Evolutionary conservation across 106 monocot genomes (phyloP).

Genomic region (Dactylorhiza incarnata): DNA sequence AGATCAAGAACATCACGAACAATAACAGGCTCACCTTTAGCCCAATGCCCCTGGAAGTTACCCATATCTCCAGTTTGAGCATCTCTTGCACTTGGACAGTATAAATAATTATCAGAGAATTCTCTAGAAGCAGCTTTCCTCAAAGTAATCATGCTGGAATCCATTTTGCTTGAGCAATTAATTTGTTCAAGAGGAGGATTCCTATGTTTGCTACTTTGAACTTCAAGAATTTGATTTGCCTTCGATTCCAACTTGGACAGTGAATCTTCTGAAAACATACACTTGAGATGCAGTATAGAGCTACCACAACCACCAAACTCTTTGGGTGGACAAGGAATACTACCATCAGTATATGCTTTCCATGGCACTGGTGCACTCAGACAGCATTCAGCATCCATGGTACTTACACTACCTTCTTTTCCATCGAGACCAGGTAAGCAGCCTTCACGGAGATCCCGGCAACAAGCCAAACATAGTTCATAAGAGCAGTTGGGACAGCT

Average conservation of each 20-base stretch:
- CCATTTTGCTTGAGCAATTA: conserved; percentile 29
- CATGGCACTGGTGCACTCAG: conserved; percentile 14
- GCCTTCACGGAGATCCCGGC: conserved; percentile 45
- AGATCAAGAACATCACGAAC: conserved; percentile 50
- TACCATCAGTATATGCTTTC: conserved; percentile 54
- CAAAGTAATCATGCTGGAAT: conserved; percentile 13
- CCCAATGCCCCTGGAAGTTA: conserved; percentile 62
- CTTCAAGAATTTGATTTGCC: conserved; percentile 20
- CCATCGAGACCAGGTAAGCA: neutral
- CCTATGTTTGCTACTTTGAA: neutral
- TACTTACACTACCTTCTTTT: neutral
- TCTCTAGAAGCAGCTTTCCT: conserved; percentile 38
- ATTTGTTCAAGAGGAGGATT: neutral
- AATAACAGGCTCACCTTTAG: conserved; percentile 63
- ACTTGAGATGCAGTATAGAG: conserved; percentile 40
- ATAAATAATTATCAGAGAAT: conserved; percentile 46
- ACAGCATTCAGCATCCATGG: neutral
- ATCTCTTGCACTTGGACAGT: conserved; percentile 43
- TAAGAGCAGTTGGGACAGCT: conserved; percentile 38
- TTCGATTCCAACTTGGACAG: conserved; percentile 35
- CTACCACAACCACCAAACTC: conserved; percentile 55
- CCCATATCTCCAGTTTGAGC: conserved; percentile 27
- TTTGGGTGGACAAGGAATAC: conserved; percentile 56
- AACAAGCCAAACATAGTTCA: conserved; percentile 45
- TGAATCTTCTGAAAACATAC: conserved; percentile 33